phyloP scores from a whole-genome alignment of 2,329 filamentous ascomycete genomes.

The Didymella glomerata region DNA sequence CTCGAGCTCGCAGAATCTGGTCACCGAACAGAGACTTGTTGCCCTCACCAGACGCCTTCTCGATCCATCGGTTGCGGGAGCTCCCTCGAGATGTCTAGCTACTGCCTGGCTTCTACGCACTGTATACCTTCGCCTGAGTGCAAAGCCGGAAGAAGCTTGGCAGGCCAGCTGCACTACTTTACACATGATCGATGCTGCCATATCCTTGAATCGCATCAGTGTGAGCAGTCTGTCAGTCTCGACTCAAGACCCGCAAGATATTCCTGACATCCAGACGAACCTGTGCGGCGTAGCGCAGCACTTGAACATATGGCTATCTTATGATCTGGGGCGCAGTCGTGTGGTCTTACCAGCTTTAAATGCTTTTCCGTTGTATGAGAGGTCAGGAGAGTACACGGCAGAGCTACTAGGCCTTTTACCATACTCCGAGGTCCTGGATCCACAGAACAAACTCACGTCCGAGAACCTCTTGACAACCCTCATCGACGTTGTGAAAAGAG shows the following conservation, averaged over 20 bases:
- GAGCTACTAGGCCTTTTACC: conserved; percentile 9
- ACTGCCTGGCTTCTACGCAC: conserved; percentile 9
- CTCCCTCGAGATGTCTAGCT: neutral
- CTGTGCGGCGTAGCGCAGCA: conserved; percentile 9
- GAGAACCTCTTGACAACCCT: neutral
- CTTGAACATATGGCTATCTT: conserved; percentile 16
- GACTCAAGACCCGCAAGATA: neutral
- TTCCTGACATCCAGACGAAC: neutral
- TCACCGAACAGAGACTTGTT: neutral
- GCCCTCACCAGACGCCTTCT: conserved; percentile 1
- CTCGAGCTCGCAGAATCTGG: neutral
- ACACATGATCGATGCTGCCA: conserved; percentile 6
- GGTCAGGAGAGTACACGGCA: conserved; percentile 3
- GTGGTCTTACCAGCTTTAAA: conserved; percentile 1
- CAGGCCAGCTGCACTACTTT: conserved; percentile 11
- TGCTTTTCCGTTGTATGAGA: neutral
- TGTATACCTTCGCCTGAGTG: conserved; percentile 8
- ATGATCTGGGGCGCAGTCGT: conserved; percentile 9
- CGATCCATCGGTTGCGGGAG: conserved; percentile 3
- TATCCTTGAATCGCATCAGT: neutral
- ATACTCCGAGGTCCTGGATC: conserved; percentile 10
- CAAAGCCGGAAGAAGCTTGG: conserved; percentile 15
- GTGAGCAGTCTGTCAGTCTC: neutral
- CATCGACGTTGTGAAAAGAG: conserved; percentile 1
- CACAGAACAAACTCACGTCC: conserved; percentile 1